Conservation (phyloP, 2,329 filamentous ascomycete genomes). For the Botrytis deweyae region DNA sequence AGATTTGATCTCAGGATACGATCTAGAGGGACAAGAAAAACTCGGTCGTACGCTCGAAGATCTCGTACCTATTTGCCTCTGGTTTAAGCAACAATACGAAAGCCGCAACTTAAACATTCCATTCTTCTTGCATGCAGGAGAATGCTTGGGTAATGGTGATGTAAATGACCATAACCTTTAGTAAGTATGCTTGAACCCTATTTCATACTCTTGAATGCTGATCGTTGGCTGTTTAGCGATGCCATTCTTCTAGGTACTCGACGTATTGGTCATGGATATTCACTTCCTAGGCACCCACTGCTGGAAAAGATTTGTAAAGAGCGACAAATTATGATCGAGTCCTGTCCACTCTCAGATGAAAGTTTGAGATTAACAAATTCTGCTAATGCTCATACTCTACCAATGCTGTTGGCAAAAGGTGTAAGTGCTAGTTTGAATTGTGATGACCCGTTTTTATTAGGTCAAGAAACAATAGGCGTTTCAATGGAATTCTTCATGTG, state of each 20-base stretch:
- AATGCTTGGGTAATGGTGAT: conserved; percentile 75
- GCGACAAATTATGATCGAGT: conserved; percentile 79
- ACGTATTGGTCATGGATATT: conserved; percentile 83
- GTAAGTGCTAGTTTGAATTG: conserved; percentile 82
- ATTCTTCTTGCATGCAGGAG: conserved; percentile 92
- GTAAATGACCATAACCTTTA: conserved; percentile 65
- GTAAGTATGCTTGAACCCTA: background rate
- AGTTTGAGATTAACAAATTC: conserved; percentile 74
- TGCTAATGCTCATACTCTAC: conserved; percentile 74
- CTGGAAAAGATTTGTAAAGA: conserved; percentile 83
- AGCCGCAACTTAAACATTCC: conserved; percentile 74
- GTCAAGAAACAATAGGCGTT: conserved; percentile 75
- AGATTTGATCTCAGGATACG: conserved; percentile 77
- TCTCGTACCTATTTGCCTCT: conserved; percentile 78
- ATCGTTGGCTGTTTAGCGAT: conserved; percentile 61
- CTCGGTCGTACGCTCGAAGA: conserved; percentile 70
- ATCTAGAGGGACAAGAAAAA: conserved; percentile 85
- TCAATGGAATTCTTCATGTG: conserved; percentile 92
- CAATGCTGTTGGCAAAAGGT: conserved; percentile 76
- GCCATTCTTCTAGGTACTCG: conserved; percentile 79
- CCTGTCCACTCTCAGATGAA: conserved; percentile 86
- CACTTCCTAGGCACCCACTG: conserved; percentile 83
- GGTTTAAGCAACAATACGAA: conserved; percentile 80
- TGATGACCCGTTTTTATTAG: conserved; percentile 85
- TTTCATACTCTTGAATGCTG: background rate